A percentile compares a stretch with the other conserved stretches of the same genome.
Evolutionary conservation across 768 basidiomycete genomes (phyloP).

Genomic region (Lactarius hatsudake): DNA sequence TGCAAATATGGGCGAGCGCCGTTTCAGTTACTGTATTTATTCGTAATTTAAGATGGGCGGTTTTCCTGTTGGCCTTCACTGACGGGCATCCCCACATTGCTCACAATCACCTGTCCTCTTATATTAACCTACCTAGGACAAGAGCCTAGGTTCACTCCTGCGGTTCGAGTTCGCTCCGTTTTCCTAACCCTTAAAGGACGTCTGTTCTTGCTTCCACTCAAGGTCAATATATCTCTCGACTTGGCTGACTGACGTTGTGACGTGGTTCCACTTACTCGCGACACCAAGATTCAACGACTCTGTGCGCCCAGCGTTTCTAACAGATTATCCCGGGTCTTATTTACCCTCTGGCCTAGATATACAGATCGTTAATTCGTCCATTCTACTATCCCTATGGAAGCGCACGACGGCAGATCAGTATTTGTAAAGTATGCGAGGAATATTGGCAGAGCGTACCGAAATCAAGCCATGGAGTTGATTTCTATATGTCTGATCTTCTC

Average conservation of each 20-base stretch:
- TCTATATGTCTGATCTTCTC: slow-evolving; percentile 11
- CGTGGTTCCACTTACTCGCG: background rate
- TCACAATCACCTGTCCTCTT: background rate
- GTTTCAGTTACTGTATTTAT: too few relatives aligned
- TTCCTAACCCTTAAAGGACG: background rate
- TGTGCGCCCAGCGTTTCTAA: background rate
- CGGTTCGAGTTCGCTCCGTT: background rate
- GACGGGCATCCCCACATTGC: too few relatives aligned
- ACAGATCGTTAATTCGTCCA: background rate
- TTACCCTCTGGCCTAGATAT: too few relatives aligned
- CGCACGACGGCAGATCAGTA: background rate
- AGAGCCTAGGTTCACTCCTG: background rate
- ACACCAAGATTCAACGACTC: background rate
- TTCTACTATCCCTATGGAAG: background rate
- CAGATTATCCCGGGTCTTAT: background rate
- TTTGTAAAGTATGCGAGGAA: slow-evolving; percentile 20
- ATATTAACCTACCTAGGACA: background rate
- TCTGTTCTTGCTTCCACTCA: background rate
- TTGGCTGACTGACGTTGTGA: background rate
- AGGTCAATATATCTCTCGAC: background rate
- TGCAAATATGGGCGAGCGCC: too few relatives aligned
- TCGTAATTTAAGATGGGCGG: too few relatives aligned
- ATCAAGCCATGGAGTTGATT: slow-evolving; percentile 10
- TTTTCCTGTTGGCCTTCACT: too few relatives aligned
- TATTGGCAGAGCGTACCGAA: slow-evolving; percentile 14